Percentiles rank a stretch among this genome's conserved stretches.
Conservation (phyloP, 2,329 filamentous ascomycete genomes). For the Zarea fungicola region DNA sequence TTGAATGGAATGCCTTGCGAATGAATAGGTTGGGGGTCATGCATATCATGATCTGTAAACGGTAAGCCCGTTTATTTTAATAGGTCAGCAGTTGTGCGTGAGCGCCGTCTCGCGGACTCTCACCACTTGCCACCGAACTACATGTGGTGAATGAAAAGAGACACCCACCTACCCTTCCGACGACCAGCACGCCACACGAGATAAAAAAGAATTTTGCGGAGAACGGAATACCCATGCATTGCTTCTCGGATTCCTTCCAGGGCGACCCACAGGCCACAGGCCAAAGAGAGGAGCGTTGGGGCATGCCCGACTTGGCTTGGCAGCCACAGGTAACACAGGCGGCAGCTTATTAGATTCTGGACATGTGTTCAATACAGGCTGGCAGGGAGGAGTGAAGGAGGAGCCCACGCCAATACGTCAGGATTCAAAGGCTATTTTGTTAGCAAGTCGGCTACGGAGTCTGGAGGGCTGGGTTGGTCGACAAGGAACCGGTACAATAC, state of each 20-base stretch:
- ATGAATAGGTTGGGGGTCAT: neutral
- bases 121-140: neutral
- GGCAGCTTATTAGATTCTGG: no score
- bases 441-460: no score
- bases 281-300: neutral
- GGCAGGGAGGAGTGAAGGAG: no score
- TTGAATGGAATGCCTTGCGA: neutral
- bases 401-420: no score
- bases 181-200: neutral
- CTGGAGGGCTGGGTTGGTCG: no score
- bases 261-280: neutral
- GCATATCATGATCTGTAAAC: no score
- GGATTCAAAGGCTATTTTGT: no score
- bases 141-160: neutral
- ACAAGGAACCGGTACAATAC: no score
- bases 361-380: no score
- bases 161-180: neutral
- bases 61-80: no score
- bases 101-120: no score
- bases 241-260: conserved; percentile 5
- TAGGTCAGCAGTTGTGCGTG: no score
- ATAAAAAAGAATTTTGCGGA: neutral
- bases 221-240: neutral
- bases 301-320: conserved; percentile 2
- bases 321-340: neutral